phyloP scores from a whole-genome alignment of 108 stramenopile genomes.

The Nannochloropsis oceanica region DNA sequence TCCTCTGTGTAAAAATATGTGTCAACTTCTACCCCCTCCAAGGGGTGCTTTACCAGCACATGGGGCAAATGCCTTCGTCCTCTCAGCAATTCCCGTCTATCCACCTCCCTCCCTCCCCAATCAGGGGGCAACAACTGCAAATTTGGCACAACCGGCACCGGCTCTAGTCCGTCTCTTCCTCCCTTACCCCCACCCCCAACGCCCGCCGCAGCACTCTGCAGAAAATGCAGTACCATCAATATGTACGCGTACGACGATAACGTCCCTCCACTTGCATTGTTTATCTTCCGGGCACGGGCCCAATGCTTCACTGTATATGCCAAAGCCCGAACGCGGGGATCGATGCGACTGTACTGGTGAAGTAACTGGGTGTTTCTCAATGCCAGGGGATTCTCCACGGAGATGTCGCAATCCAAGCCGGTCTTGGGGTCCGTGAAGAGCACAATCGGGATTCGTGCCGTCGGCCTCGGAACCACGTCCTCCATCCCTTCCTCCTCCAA shows the following conservation, averaged over 20 bases:
- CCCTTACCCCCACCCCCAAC: neutral
- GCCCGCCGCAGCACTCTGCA: conserved; percentile 37
- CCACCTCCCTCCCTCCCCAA: conserved; percentile 3
- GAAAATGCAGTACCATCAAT: conserved; percentile 79
- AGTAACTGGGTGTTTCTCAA: conserved; percentile 81
- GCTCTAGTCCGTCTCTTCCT: neutral
- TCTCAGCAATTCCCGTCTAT: neutral
- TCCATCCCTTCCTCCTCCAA: conserved; percentile 56
- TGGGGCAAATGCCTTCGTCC: neutral
- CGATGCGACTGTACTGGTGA: conserved; percentile 48
- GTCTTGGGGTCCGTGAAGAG: conserved; percentile 57
- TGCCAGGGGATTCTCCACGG: conserved; percentile 85
- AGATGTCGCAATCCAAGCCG: conserved; percentile 82
- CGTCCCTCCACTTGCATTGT: conserved; percentile 80
- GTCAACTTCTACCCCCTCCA: conserved; percentile 50
- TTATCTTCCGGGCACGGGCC: conserved; percentile 83
- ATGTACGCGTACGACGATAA: conserved; percentile 93
- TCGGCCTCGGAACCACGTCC: conserved; percentile 75
- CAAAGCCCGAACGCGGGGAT: conserved; percentile 51
- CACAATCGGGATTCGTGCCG: conserved; percentile 91
- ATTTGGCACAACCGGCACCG: conserved; percentile 71
- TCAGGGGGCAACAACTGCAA: conserved; percentile 67
- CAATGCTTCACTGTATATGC: conserved; percentile 87
- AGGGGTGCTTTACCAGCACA: conserved; percentile 49
- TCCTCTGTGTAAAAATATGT: conserved; percentile 50